These are phyloP conservation scores for Microthlaspi erraticum DNA, from an alignment of 345 rosid species.

Conservation along the genomic window DNA sequence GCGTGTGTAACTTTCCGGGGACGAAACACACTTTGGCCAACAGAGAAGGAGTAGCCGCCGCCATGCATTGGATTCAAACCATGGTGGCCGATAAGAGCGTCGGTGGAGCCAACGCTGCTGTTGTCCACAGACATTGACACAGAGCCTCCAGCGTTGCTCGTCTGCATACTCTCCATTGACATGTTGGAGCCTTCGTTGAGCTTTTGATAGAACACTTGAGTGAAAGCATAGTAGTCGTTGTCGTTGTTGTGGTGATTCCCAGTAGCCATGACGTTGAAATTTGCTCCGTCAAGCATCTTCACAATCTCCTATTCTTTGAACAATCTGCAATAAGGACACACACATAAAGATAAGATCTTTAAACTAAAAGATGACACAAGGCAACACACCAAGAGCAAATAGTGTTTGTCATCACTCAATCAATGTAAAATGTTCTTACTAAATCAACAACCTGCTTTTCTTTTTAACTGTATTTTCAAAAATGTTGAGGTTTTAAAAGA, in stretches of 20 bases:
- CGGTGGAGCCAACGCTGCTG: conserved; percentile 67
- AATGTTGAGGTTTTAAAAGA: no score
- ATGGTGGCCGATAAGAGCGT: conserved; percentile 62
- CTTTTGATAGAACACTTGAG: conserved; percentile 60
- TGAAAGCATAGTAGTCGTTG: conserved; percentile 54
- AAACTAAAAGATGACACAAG: neutral
- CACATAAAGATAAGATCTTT: no score
- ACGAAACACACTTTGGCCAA: conserved; percentile 58
- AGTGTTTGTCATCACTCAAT: no score
- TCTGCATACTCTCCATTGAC: conserved; percentile 59
- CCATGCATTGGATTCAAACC: conserved; percentile 51
- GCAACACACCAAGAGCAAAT: conserved; percentile 3
- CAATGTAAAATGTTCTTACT: no score
- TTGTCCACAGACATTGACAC: conserved; percentile 67
- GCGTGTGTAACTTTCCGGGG: conserved; percentile 51
- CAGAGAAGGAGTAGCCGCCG: conserved; percentile 46
- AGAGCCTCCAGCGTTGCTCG: conserved; percentile 62
- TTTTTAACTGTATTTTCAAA: no score
- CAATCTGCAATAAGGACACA: conserved; percentile 31
- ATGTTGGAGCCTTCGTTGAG: conserved; percentile 62
- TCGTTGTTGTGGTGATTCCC: conserved; percentile 53
- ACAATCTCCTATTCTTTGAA: neutral
- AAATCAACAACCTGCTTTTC: no score
- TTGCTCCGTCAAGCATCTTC: conserved; percentile 45
- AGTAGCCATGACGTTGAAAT: conserved; percentile 47